phyloP scores from a whole-genome alignment of 139 green algal species.

The Ostreobium quekettii region DNA sequence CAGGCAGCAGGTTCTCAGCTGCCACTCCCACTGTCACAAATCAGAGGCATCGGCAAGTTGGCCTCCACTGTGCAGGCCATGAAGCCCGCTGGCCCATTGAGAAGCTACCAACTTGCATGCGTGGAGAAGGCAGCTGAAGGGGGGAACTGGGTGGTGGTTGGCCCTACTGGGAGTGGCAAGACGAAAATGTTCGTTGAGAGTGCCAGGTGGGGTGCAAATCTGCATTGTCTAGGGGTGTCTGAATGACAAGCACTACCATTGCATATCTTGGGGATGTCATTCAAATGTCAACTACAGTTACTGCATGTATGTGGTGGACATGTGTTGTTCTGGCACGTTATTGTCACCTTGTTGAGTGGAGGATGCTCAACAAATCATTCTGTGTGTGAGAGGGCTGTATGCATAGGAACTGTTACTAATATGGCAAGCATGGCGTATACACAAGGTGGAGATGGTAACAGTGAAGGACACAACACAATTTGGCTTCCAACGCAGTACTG shows the following conservation, averaged over 20 bases:
- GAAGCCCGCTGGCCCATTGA: background rate
- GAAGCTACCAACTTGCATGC: background rate
- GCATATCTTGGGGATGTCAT: background rate
- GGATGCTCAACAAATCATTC: background rate
- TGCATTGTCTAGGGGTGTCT: too few species aligned
- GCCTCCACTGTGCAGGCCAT: too few species aligned
- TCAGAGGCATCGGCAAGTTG: too few species aligned
- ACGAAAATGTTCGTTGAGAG: constrained; percentile 3
- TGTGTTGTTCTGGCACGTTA: background rate
- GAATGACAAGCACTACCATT: too few species aligned
- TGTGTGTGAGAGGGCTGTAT: background rate
- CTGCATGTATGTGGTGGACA: background rate
- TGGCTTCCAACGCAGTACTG: too few species aligned
- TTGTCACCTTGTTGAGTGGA: background rate
- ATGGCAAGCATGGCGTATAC: background rate
- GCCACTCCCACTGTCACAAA: too few species aligned
- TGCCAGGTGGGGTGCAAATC: background rate
- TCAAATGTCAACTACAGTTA: constrained; percentile 1
- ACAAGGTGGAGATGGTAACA: background rate
- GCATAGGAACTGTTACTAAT: background rate
- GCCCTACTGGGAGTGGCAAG: background rate
- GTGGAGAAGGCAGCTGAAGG: background rate
- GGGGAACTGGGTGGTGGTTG: background rate
- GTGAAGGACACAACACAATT: background rate
- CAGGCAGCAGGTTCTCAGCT: too few species aligned